These are phyloP conservation scores for Hypsizygus ulmarius DNA, from an alignment of 1,284 basidiomycete genomes.

Conservation along the genomic window DNA sequence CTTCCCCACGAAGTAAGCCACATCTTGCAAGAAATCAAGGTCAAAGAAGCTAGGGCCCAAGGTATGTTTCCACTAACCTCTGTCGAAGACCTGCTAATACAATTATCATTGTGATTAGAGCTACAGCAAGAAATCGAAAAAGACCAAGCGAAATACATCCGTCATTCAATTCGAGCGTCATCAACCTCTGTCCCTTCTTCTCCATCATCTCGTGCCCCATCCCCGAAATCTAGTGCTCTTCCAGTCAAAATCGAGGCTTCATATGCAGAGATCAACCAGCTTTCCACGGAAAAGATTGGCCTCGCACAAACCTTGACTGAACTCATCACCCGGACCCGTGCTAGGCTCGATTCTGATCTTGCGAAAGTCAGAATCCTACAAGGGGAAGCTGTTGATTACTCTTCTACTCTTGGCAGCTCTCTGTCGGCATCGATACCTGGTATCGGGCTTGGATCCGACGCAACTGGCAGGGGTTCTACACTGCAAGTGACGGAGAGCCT, in stretches of 20 bases:
- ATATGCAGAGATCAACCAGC: constrained; percentile 52
- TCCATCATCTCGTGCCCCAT: constrained; percentile 30
- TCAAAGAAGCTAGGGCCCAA: constrained; percentile 49
- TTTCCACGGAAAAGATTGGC: constrained; percentile 52
- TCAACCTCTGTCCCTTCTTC: constrained; percentile 28
- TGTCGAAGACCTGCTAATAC: constrained; percentile 4
- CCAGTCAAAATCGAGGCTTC: constrained; percentile 47
- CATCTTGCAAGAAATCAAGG: constrained; percentile 70
- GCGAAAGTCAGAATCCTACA: constrained; percentile 53
- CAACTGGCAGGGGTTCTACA: constrained; percentile 39
- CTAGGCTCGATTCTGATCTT: constrained; percentile 57
- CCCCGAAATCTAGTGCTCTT: constrained; percentile 38
- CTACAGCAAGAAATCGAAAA: constrained; percentile 56
- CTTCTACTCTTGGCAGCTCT: constrained; percentile 18
- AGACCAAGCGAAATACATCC: constrained; percentile 56
- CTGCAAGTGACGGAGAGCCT: constrained; percentile 49
- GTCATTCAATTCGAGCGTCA: constrained; percentile 45
- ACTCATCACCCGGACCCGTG: constrained; percentile 50
- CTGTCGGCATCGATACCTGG: constrained; percentile 19
- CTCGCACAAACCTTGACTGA: constrained; percentile 55
- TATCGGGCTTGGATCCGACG: constrained; percentile 19
- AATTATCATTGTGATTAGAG: constrained; percentile 26
- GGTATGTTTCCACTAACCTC: constrained; percentile 32
- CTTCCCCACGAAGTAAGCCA: constrained; percentile 70
- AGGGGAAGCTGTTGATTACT: constrained; percentile 44